Percentiles rank a stretch among this genome's conserved stretches.
Conservation (phyloP, 2,329 filamentous ascomycete genomes). For the Venturia effusa region DNA sequence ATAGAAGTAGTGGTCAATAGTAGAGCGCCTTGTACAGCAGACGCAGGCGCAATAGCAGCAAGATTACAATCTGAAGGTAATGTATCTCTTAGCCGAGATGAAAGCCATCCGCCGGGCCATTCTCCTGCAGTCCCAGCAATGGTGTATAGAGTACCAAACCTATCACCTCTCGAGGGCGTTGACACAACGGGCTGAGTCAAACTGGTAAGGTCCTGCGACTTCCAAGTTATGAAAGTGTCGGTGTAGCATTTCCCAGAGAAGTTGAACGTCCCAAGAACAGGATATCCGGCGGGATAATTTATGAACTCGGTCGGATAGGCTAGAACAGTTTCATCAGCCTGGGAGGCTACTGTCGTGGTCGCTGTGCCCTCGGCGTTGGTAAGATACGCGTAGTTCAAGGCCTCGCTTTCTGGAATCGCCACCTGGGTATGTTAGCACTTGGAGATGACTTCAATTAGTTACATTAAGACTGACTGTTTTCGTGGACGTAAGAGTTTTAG, state of each 20-base stretch:
- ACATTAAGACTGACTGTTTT: not conserved
- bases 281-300: not conserved
- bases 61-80: not conserved
- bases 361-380: not conserved
- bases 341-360: not conserved
- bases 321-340: not conserved
- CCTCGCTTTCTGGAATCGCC: not conserved
- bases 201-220: not conserved
- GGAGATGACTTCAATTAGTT: not conserved
- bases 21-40: not conserved
- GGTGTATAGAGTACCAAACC: not conserved
- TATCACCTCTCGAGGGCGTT: not conserved
- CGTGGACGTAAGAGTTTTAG: not conserved
- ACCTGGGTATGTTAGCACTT: not conserved
- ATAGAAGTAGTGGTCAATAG: not conserved
- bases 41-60: not conserved
- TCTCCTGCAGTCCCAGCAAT: not conserved
- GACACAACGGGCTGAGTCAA: not conserved
- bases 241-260: conserved; percentile 1
- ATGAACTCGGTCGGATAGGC: not conserved
- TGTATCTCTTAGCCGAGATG: not conserved
- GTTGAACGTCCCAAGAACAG: not conserved
- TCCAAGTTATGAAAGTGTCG: not conserved
- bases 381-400: not conserved
- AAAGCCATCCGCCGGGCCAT: not conserved